Evolutionary conservation across 2,329 filamentous ascomycete genomes (phyloP).

Genomic region (Neoscytalidium dimidiatum): DNA sequence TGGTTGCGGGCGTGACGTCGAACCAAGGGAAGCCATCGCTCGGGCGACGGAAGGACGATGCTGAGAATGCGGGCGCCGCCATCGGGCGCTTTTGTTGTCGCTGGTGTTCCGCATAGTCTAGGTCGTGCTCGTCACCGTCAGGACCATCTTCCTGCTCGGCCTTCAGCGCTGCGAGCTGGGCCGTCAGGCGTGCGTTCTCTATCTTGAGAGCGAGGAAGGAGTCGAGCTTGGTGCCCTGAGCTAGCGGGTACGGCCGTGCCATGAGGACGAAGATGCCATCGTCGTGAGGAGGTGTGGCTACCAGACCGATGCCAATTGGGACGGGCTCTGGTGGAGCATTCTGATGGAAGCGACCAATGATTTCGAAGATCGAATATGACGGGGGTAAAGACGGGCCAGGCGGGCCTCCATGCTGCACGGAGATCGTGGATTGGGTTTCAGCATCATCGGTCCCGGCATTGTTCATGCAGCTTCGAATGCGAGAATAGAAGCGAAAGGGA

Average conservation of each 20-base stretch:
- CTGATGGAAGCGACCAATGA: conserved; percentile 4
- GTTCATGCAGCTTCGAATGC: neutral
- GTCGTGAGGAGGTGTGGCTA: neutral
- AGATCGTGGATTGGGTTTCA: neutral
- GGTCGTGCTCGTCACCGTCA: neutral
- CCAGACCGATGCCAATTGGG: neutral
- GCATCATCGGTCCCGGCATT: neutral
- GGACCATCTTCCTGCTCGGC: neutral
- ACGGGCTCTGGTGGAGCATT: neutral
- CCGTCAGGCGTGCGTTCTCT: neutral
- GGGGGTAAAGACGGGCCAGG: neutral
- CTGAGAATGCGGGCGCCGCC: neutral
- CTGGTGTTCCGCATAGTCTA: neutral
- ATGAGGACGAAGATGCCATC: conserved; percentile 14
- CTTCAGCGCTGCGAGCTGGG: neutral
- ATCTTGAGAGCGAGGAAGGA: conserved; percentile 14
- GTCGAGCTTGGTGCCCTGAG: conserved; percentile 6
- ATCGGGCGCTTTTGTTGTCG: neutral
- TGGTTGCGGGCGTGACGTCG: neutral
- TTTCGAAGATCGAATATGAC: conserved; percentile 5
- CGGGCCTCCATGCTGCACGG: neutral
- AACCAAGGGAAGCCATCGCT: conserved; percentile 9
- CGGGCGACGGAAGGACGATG: neutral
- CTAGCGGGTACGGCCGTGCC: conserved; percentile 12
- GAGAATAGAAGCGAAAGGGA: conserved; percentile 14